A percentile compares a stretch with the other conserved stretches of the same genome.
Conservation (phyloP, 768 basidiomycete species). For the Mrakia hoshinonis region DNA sequence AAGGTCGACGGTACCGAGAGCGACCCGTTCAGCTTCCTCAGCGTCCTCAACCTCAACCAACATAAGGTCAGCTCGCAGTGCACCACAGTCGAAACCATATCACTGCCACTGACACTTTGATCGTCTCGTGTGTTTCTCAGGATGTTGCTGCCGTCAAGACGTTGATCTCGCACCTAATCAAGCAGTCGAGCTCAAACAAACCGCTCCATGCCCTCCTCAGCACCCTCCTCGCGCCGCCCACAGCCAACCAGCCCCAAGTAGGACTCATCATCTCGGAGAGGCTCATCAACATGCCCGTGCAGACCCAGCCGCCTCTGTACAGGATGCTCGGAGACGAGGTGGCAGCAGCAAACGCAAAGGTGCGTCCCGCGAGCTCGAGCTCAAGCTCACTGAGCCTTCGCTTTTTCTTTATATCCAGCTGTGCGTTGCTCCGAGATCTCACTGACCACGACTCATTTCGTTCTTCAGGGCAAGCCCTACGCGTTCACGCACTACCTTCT, state of each 20-base stretch:
- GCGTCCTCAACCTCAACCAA: conserved; percentile 66
- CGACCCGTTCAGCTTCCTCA: conserved; percentile 82
- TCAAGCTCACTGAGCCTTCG: background rate
- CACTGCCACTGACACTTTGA: background rate
- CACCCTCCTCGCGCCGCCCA: conserved; percentile 30
- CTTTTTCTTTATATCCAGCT: background rate
- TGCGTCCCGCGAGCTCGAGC: conserved; percentile 34
- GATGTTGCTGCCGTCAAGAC: conserved; percentile 62
- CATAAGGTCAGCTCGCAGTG: conserved; percentile 49
- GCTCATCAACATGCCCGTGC: conserved; percentile 89
- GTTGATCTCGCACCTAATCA: conserved; percentile 60
- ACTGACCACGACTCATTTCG: background rate
- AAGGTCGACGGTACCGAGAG: conserved; percentile 84
- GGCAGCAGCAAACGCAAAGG: conserved; percentile 59
- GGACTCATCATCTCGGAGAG: conserved; percentile 81
- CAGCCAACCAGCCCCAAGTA: conserved; percentile 46
- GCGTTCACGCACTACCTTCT: conserved; percentile 35
- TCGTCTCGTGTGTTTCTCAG: conserved; percentile 42
- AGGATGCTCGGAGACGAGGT: conserved; percentile 77
- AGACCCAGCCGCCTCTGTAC: conserved; percentile 86
- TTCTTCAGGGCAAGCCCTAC: conserved; percentile 31
- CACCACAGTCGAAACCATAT: background rate
- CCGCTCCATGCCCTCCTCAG: conserved; percentile 46
- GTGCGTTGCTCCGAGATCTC: background rate
- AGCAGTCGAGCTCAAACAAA: conserved; percentile 50